Conservation (phyloP, 371 early-diverging fungal genomes). For the Enterocytospora artemiae region DNA sequence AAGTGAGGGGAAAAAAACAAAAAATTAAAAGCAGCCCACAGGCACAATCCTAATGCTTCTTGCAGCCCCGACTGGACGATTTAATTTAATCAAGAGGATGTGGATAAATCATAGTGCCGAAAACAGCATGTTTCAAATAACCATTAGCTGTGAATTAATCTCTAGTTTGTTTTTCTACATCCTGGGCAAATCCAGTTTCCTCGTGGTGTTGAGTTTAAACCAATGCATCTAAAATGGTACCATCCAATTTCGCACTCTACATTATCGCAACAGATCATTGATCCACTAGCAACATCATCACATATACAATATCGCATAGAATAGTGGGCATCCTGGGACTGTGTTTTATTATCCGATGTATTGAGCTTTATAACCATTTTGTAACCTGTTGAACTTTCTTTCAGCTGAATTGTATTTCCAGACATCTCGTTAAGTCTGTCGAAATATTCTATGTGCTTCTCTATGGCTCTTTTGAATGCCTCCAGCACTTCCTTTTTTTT, state of each 20-base stretch:
- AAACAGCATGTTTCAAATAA: no score
- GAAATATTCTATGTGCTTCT: slow-evolving; percentile 1
- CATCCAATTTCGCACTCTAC: slow-evolving; percentile 70
- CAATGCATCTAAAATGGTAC: slow-evolving; percentile 84
- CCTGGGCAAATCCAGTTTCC: slow-evolving; percentile 80
- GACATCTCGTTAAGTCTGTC: slow-evolving; percentile 1
- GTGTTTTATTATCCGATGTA: slow-evolving; percentile 2
- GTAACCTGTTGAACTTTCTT: no score
- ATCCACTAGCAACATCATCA: slow-evolving; percentile 47
- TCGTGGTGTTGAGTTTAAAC: slow-evolving; percentile 68
- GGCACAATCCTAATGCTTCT: no score
- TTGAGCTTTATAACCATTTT: slow-evolving; percentile 6
- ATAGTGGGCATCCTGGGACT: neutral
- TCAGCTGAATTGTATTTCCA: neutral
- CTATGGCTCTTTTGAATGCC: neutral
- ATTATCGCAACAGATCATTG: slow-evolving; percentile 57
- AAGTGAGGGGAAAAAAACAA: no score
- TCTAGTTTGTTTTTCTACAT: no score
- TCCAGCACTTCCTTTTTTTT: neutral
- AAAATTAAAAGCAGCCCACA: no score
- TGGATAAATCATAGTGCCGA: no score
- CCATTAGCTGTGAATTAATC: no score
- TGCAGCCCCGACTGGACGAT: no score
- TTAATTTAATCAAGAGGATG: no score
- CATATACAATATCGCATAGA: slow-evolving; percentile 53